A percentile compares a stretch with the other conserved stretches of the same genome.
phyloP scores from a whole-genome alignment of 2,329 filamentous ascomycete species.

The Xylariaceae sp. region DNA sequence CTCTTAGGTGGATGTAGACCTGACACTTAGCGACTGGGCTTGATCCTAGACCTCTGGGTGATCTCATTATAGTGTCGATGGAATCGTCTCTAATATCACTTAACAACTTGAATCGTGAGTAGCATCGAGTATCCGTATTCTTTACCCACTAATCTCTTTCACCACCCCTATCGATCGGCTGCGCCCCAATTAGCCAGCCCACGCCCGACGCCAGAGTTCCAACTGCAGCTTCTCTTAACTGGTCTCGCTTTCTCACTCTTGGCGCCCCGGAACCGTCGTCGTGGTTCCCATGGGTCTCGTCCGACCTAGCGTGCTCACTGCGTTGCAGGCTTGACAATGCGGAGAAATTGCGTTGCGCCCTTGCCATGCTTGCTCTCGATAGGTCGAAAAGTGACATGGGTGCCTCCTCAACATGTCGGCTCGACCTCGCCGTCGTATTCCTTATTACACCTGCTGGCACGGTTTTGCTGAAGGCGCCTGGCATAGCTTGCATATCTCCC shows the following conservation, averaged over 20 bases:
- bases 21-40: neutral
- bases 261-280: slow-evolving; percentile 33
- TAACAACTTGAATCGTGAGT: neutral
- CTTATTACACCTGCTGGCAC: slow-evolving; percentile 36
- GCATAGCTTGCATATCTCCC: slow-evolving; percentile 61
- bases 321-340: slow-evolving; percentile 56
- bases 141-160: slow-evolving; percentile 30
- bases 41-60: neutral
- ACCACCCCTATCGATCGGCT: slow-evolving; percentile 39
- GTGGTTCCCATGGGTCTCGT: slow-evolving; percentile 28
- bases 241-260: slow-evolving; percentile 70
- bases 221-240: slow-evolving; percentile 66
- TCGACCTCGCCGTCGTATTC: slow-evolving; percentile 37
- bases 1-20: neutral
- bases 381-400: slow-evolving; percentile 69
- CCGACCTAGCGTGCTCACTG: slow-evolving; percentile 43
- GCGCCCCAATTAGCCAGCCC: slow-evolving; percentile 68
- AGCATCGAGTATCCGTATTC: neutral
- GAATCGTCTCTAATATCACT: slow-evolving; percentile 2
- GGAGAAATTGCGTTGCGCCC: slow-evolving; percentile 61
- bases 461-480: slow-evolving; percentile 53
- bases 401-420: slow-evolving; percentile 48
- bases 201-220: slow-evolving; percentile 69
- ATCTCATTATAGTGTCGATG: neutral
- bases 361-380: slow-evolving; percentile 61